These are phyloP conservation scores for Metschnikowia arizonensis DNA, from an alignment of 805 yeast species.

Conservation along the genomic window DNA sequence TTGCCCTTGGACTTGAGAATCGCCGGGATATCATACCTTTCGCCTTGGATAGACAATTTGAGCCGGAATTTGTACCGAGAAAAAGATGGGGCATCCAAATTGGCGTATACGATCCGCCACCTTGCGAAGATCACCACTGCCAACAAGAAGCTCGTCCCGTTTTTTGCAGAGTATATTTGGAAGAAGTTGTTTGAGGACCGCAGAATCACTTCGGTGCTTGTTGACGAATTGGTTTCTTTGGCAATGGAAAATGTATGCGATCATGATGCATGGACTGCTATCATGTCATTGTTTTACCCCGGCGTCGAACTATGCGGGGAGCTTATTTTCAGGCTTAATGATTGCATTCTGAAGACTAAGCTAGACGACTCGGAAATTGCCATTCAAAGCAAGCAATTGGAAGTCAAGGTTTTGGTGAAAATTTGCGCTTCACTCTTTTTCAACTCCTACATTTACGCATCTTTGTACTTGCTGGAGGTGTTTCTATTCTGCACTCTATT, in stretches of 20 bases:
- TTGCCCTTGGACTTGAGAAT: slow-evolving; percentile 32
- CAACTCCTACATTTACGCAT: slow-evolving; percentile 59
- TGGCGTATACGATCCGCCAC: slow-evolving; percentile 57
- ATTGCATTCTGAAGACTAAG: slow-evolving; percentile 49
- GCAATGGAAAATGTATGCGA: slow-evolving; percentile 77
- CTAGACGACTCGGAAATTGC: slow-evolving; percentile 38
- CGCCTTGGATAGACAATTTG: slow-evolving; percentile 75
- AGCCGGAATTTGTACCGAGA: slow-evolving; percentile 56
- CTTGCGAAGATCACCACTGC: slow-evolving; percentile 55
- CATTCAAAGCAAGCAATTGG: slow-evolving; percentile 56
- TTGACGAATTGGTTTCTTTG: slow-evolving; percentile 71
- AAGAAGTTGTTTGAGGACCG: slow-evolving; percentile 59
- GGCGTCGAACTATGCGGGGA: slow-evolving; percentile 70
- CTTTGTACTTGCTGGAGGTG: slow-evolving; percentile 66
- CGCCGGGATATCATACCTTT: slow-evolving; percentile 48
- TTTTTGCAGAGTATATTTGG: slow-evolving; percentile 48
- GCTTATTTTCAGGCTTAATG: slow-evolving; percentile 54
- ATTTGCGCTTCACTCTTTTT: slow-evolving; percentile 64
- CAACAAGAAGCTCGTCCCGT: slow-evolving; percentile 45
- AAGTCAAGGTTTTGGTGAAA: slow-evolving; percentile 62
- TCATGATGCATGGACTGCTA: slow-evolving; percentile 61
- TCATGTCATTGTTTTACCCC: slow-evolving; percentile 64
- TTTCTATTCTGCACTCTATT: slow-evolving; percentile 62
- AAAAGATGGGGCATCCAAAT: slow-evolving; percentile 55
- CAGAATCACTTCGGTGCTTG: slow-evolving; percentile 49